A percentile compares a stretch with the other conserved stretches of the same genome.
Conservation (phyloP, 2,329 filamentous ascomycete genomes). For the Colletotrichum gigasporum region DNA sequence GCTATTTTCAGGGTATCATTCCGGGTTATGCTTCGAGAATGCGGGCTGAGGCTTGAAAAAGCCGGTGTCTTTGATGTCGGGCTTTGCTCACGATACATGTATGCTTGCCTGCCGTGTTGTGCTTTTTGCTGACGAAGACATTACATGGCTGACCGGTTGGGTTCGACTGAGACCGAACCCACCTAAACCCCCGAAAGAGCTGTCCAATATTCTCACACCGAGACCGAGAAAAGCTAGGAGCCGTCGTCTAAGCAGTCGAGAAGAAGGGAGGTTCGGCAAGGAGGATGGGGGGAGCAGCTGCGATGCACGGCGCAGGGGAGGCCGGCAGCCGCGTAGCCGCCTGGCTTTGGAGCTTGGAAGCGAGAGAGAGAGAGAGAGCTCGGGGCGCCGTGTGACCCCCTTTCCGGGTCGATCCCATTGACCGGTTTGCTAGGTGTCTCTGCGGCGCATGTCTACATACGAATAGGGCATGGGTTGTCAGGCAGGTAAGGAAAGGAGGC, state of each 20-base stretch:
- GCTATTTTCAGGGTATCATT: no score
- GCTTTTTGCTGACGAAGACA: conserved; percentile 16
- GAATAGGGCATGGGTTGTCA: neutral
- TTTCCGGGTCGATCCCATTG: conserved; percentile 10
- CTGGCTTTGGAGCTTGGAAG: conserved; percentile 8
- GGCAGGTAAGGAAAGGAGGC: no score
- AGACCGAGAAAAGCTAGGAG: neutral
- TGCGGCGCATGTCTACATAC: no score
- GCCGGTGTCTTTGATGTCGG: neutral
- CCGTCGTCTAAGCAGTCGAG: neutral
- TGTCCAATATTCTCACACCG: conserved; percentile 10
- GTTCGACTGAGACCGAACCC: conserved; percentile 4
- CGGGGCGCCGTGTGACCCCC: conserved; percentile 20
- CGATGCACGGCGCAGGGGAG: conserved; percentile 19
- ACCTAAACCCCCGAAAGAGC: no score
- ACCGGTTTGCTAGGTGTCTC: neutral
- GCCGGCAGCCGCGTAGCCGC: conserved; percentile 19
- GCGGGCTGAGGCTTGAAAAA: no score
- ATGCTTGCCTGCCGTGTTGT: no score
- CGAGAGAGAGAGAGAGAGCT: no score
- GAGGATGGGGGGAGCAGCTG: no score
- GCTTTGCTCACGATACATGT: neutral
- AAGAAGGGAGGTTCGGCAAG: no score
- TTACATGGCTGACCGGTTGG: conserved; percentile 10
- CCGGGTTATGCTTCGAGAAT: no score